These are phyloP conservation scores for Rubia tinctorum DNA, from an alignment of 305 asterid species.

Conservation along the genomic window DNA sequence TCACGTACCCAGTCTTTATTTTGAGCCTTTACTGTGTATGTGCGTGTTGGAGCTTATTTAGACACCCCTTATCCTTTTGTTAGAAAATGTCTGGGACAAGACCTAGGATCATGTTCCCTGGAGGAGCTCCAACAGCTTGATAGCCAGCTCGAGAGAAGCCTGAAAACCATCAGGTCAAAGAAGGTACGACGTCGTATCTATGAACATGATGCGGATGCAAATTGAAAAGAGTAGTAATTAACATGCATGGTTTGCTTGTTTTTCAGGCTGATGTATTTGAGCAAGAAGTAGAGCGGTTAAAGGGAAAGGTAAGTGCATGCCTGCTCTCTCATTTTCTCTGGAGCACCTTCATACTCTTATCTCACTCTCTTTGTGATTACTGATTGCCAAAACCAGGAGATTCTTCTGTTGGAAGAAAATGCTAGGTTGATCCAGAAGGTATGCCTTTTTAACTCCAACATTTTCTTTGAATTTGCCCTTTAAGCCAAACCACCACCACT, in stretches of 20 bases:
- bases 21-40: not conserved
- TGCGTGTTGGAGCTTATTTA: not conserved
- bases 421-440: not conserved
- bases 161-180: constrained; percentile 45
- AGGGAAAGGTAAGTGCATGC: constrained; percentile 48
- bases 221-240: not conserved
- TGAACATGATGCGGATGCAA: not conserved
- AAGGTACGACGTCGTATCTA: constrained; percentile 37
- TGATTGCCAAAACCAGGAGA: not conserved
- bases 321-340: not conserved
- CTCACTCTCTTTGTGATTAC: too few relatives aligned
- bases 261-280: constrained; percentile 52
- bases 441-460: not conserved
- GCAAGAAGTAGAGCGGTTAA: constrained; percentile 46
- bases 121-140: constrained; percentile 64
- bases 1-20: too few relatives aligned
- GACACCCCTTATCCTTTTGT: not conserved
- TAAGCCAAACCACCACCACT: too few relatives aligned
- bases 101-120: constrained; percentile 46
- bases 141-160: constrained; percentile 54
- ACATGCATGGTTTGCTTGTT: not conserved
- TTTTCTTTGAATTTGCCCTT: too few relatives aligned
- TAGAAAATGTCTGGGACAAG: constrained; percentile 73
- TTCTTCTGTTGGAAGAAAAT: not conserved
- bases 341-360: too few relatives aligned